Evolutionary conservation across 768 basidiomycete genomes (phyloP).

Genomic region (Mycena pura): DNA sequence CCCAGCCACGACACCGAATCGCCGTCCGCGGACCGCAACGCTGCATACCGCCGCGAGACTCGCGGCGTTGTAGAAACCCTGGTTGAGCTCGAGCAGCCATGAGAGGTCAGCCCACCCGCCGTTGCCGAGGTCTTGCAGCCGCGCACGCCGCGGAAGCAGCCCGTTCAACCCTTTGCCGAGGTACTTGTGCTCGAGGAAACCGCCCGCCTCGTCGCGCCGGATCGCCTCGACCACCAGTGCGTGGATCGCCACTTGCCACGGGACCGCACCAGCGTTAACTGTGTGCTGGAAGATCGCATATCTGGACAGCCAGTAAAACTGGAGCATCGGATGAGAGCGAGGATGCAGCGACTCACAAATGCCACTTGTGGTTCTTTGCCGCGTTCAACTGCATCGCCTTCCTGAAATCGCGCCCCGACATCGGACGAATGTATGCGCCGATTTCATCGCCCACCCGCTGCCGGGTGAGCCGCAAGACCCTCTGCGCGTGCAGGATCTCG

Average conservation of each 20-base stretch:
- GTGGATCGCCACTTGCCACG: constrained; percentile 15
- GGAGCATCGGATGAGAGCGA: neutral
- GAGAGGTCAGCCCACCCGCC: constrained; percentile 33
- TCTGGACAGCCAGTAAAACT: neutral
- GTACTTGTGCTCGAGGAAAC: constrained; percentile 22
- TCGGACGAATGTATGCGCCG: neutral
- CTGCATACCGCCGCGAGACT: constrained; percentile 27
- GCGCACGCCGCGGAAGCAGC: constrained; percentile 29
- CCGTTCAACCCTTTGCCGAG: constrained; percentile 35
- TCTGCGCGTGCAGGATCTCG: constrained; percentile 7
- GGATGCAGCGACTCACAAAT: neutral
- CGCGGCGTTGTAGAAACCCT: constrained; percentile 35
- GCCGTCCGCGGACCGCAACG: neutral
- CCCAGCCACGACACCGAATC: constrained; percentile 29
- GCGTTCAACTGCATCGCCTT: constrained; percentile 1
- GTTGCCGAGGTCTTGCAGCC: constrained; percentile 17
- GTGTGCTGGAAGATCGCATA: constrained; percentile 9
- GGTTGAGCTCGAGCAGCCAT: constrained; percentile 35
- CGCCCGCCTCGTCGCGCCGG: constrained; percentile 25
- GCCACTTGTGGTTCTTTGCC: neutral
- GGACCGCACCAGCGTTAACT: constrained; percentile 10
- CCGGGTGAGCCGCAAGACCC: neutral
- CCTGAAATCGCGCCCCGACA: neutral
- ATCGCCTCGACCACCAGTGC: constrained; percentile 27
- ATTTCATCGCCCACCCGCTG: neutral